A percentile compares a stretch with the other conserved stretches of the same genome.
Conservation (phyloP, 2,329 filamentous ascomycete genomes). For the Fonsecaea nubica region DNA sequence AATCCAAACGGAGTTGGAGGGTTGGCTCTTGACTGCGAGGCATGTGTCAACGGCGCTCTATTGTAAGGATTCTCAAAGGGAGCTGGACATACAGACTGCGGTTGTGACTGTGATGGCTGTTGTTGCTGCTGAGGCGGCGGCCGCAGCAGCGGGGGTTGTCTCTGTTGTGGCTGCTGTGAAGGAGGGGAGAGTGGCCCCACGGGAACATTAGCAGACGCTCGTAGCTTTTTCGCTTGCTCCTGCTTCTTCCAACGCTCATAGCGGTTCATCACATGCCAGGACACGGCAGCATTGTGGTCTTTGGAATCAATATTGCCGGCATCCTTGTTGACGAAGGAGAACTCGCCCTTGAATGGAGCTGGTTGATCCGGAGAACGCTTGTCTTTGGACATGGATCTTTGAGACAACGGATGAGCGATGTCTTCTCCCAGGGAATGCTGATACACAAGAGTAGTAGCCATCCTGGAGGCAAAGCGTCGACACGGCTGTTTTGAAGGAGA, state of each 20-base stretch:
- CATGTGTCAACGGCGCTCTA: slow-evolving; percentile 21
- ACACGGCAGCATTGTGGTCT: slow-evolving; percentile 39
- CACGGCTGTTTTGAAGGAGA: slow-evolving; percentile 24
- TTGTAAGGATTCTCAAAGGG: slow-evolving; percentile 23
- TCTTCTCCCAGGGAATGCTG: slow-evolving; percentile 19
- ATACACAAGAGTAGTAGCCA: slow-evolving; percentile 28
- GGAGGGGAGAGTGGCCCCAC: slow-evolving; percentile 30
- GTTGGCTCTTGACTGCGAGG: slow-evolving; percentile 19
- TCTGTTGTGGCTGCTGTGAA: slow-evolving; percentile 18
- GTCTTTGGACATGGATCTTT: slow-evolving; percentile 33
- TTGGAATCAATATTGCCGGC: slow-evolving; percentile 40
- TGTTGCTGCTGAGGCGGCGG: slow-evolving; percentile 14
- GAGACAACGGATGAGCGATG: slow-evolving; percentile 7
- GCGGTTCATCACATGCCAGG: slow-evolving; percentile 40
- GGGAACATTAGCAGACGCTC: slow-evolving; percentile 36
- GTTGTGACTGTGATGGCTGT: slow-evolving; percentile 19
- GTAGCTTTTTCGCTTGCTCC: slow-evolving; percentile 36
- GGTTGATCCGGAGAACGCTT: slow-evolving; percentile 32
- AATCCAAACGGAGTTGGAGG: slow-evolving; percentile 29
- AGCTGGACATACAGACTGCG: slow-evolving; percentile 29
- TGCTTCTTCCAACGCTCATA: slow-evolving; percentile 41
- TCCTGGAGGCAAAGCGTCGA: slow-evolving; percentile 14
- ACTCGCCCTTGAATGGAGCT: slow-evolving; percentile 38
- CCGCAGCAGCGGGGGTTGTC: slow-evolving; percentile 1
- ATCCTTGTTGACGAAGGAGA: slow-evolving; percentile 41